Base-by-base conservation (phyloP, 1,284 basidiomycete genomes). In the Ceratobasidium sp. region DNA sequence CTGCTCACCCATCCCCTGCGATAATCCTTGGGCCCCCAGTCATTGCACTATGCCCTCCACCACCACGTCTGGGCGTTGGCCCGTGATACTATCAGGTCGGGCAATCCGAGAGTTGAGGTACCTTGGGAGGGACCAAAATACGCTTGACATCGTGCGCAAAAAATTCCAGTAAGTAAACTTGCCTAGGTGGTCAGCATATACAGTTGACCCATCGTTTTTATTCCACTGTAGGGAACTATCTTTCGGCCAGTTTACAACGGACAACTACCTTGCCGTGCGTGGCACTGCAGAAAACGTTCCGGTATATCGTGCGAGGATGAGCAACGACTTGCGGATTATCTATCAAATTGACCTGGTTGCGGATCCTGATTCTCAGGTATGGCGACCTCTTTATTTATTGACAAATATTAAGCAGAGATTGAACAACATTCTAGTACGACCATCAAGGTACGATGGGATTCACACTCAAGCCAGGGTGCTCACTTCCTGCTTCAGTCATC, bases 321-420 rank as follows among this genome's bases (percentile, higher is more conserved):
- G 69, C 58, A 51, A 51, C 34, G 69, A 72, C 31, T 39, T 72
- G 9, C 31, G 69, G 62, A 72, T 72, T n/a, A 72, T 72, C 8
- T 72, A 72, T 31, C 43, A 39, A 39, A 72, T 72, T 39, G 69
- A 72, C 39, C 22, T 72, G 7, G 31, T 24, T 13, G 24, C 56
- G 4, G 69, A 72, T 27, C 24, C 16, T 19, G 16, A 61, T 5
- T 22, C 39, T 14, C n/a, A 41, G 29, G 69, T 62, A 51, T 39
- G 31, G 19, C 13, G 6, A 48, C n/a, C 14, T 48, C n/a, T 14
- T 6, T 48, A 13, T n/a, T 14, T 22, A 2, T 43, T 27, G 37
- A 24, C 27, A 46, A 5, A 62, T 24, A 37, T 22, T 46, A 19
- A 19, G 22, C 24, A n/a, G 19, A 8, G 54, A 34, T 31, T 72